These are phyloP conservation scores for Lasiodiplodia theobromae DNA, from an alignment of 2,329 filamentous ascomycete genomes.

Conservation along the genomic window DNA sequence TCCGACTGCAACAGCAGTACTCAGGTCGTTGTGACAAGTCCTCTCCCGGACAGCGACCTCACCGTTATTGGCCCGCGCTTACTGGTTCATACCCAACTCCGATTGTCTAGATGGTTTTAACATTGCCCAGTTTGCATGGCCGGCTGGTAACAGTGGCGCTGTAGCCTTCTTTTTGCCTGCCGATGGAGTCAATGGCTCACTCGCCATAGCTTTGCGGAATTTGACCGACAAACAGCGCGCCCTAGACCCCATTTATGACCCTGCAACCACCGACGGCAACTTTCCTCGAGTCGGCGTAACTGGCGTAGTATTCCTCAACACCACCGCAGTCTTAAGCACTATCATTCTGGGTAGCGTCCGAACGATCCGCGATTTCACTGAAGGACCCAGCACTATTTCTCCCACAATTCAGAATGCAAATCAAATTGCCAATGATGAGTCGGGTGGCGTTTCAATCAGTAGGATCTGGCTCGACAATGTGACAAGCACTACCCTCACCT, in stretches of 20 bases:
- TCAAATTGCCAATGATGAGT: conserved; percentile 47
- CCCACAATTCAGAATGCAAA: conserved; percentile 64
- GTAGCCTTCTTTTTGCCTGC: conserved; percentile 64
- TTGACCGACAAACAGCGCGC: conserved; percentile 53
- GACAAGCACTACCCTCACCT: conserved; percentile 62
- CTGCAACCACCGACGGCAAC: conserved; percentile 33
- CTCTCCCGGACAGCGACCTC: conserved; percentile 60
- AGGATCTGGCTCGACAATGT: conserved; percentile 69
- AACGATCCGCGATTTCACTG: conserved; percentile 68
- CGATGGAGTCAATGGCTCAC: conserved; percentile 60
- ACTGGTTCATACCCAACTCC: conserved; percentile 45
- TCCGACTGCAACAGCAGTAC: conserved; percentile 67
- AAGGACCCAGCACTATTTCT: conserved; percentile 62
- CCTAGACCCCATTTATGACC: conserved; percentile 56
- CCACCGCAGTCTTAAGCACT: conserved; percentile 62
- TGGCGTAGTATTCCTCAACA: conserved; percentile 63
- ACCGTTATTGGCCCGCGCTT: conserved; percentile 65
- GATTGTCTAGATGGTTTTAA: conserved; percentile 16
- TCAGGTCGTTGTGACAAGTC: conserved; percentile 68
- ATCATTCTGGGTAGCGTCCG: conserved; percentile 68
- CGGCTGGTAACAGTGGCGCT: conserved; percentile 69
- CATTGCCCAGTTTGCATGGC: conserved; percentile 59
- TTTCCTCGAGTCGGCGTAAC: conserved; percentile 61
- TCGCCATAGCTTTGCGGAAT: conserved; percentile 62
- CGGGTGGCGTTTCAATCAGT: conserved; percentile 57